phyloP scores from a whole-genome alignment of 805 yeast genomes.

The Ogataea wickerhamii region DNA sequence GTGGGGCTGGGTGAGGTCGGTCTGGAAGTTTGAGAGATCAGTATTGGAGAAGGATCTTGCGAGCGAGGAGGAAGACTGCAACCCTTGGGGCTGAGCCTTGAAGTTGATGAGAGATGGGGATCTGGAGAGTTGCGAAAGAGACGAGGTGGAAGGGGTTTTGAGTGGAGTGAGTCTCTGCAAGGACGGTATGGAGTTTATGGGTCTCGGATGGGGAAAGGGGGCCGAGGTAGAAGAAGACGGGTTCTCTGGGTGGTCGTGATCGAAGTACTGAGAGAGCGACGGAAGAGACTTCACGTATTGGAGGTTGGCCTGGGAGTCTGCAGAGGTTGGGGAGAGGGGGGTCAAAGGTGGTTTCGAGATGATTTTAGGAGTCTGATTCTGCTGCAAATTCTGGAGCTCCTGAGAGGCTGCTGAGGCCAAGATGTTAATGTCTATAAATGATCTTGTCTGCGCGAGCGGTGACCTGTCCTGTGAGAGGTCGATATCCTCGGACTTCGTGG shows the following conservation, averaged over 20 bases:
- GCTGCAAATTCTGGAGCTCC: slow-evolving; percentile 43
- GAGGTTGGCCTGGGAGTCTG: slow-evolving; percentile 12
- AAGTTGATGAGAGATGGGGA: slow-evolving; percentile 8
- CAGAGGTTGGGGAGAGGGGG: neutral
- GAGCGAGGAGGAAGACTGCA: slow-evolving; percentile 14
- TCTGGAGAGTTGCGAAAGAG: slow-evolving; percentile 12
- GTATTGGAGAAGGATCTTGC: slow-evolving; percentile 38
- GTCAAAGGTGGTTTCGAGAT: neutral
- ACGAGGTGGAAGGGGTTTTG: slow-evolving; percentile 16
- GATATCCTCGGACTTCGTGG: slow-evolving; percentile 1
- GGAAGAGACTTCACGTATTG: slow-evolving; percentile 50
- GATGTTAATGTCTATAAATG: slow-evolving; percentile 43
- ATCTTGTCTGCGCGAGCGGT: slow-evolving; percentile 17
- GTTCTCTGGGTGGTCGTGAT: slow-evolving; percentile 34
- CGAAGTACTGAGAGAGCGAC: slow-evolving; percentile 47
- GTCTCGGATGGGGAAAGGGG: slow-evolving; percentile 24
- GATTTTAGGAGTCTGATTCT: slow-evolving; percentile 4
- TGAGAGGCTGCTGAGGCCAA: slow-evolving; percentile 55
- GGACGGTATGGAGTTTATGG: slow-evolving; percentile 38
- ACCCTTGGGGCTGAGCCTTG: slow-evolving; percentile 6
- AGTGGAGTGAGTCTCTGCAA: slow-evolving; percentile 46
- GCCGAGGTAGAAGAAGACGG: slow-evolving; percentile 34
- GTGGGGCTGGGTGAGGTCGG: slow-evolving; percentile 31
- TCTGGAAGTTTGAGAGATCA: slow-evolving; percentile 30
- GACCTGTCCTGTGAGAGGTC: neutral